A percentile compares a stretch with the other conserved stretches of the same genome.
phyloP scores from a whole-genome alignment of 768 basidiomycete genomes.

The Calocera viscosa region DNA sequence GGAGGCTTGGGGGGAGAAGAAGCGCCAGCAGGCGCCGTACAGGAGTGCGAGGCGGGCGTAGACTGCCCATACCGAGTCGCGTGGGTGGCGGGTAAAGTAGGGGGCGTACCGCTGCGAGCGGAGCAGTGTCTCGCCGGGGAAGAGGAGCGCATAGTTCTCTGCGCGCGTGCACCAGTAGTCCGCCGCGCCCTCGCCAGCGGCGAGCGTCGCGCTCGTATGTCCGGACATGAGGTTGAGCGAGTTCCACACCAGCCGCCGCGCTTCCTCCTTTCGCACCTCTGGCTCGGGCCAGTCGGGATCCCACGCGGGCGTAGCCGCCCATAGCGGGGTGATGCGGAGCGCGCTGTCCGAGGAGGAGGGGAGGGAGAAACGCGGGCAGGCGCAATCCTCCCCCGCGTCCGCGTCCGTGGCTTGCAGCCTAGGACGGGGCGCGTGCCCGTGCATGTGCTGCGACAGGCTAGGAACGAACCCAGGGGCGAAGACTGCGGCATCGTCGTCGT shows the following conservation, averaged over 20 bases:
- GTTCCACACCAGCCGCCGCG: conserved; percentile 65
- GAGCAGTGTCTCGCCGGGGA: conserved; percentile 61
- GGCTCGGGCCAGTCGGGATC: conserved; percentile 41
- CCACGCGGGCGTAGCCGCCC: conserved; percentile 49
- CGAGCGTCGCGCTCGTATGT: conserved; percentile 56
- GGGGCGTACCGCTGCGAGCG: conserved; percentile 29
- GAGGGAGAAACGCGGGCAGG: conserved; percentile 21
- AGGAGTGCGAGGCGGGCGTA: conserved; percentile 72
- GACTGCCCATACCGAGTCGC: conserved; percentile 70
- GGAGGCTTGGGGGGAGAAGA: conserved; percentile 24
- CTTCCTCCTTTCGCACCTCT: conserved; percentile 54
- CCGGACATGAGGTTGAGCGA: conserved; percentile 55
- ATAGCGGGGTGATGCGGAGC: conserved; percentile 32
- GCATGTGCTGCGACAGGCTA: conserved; percentile 33
- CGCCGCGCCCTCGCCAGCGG: conserved; percentile 36
- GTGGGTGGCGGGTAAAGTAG: conserved; percentile 41
- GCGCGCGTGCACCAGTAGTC: conserved; percentile 11
- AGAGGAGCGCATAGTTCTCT: conserved; percentile 47
- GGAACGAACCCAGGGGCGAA: conserved; percentile 39
- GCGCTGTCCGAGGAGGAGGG: conserved; percentile 27
- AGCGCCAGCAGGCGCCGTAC: conserved; percentile 56
- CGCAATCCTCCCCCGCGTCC: conserved; percentile 2
- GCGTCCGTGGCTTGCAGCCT: neutral
- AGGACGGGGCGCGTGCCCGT: conserved; percentile 12
- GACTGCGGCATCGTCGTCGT: conserved; percentile 40